Conservation (phyloP, 768 basidiomycete genomes). For the Lactifluus echinatus region DNA sequence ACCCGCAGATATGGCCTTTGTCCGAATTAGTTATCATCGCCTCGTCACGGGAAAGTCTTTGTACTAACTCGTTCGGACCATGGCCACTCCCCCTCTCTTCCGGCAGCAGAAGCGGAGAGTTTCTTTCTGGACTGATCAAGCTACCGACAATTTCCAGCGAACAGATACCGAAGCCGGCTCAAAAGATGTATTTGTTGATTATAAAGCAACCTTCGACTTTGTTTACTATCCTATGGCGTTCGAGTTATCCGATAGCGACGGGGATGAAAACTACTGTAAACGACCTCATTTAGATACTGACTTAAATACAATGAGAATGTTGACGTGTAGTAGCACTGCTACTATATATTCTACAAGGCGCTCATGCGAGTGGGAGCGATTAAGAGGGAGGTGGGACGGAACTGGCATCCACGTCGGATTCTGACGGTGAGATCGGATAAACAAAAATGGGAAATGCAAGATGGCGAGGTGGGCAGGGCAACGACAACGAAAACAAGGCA, state of each 20-base stretch:
- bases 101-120: neutral
- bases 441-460: neutral
- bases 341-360: conserved; percentile 9
- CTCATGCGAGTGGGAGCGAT: conserved; percentile 4
- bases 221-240: conserved; percentile 1
- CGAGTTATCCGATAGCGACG: neutral
- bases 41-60: neutral
- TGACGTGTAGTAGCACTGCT: neutral
- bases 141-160: neutral
- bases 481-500: neutral
- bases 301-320: conserved; percentile 6
- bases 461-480: neutral
- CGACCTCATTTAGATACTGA: conserved; percentile 4
- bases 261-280: neutral
- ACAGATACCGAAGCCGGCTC: neutral
- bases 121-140: neutral
- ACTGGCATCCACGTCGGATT: neutral
- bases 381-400: neutral
- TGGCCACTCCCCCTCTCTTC: neutral
- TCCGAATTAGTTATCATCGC: neutral
- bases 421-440: neutral
- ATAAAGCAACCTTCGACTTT: neutral
- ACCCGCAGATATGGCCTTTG: neutral
- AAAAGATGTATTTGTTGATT: neutral
- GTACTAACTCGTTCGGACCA: neutral